phyloP scores from a whole-genome alignment of 345 rosid species.

The Mercurialis annua region DNA sequence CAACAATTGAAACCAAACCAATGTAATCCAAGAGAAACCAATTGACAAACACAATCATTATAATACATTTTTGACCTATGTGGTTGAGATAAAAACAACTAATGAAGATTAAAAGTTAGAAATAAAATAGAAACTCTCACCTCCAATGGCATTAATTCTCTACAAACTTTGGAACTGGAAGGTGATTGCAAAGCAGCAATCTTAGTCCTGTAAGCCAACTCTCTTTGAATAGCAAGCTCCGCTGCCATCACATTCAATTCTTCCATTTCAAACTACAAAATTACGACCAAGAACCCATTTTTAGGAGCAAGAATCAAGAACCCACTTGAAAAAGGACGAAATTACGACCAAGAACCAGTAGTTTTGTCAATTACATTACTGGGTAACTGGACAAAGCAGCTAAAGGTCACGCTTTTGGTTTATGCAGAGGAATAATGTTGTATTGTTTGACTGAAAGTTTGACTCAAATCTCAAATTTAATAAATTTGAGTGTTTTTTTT shows the following conservation, averaged over 20 bases:
- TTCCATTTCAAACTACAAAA: too few relatives aligned
- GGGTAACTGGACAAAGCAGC: too few relatives aligned
- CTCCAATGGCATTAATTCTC: conserved; percentile 14
- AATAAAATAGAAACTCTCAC: neutral
- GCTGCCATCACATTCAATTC: neutral
- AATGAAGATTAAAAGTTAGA: neutral
- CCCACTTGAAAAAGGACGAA: too few relatives aligned
- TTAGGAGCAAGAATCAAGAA: too few relatives aligned
- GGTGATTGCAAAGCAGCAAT: conserved; percentile 7
- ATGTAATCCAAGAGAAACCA: neutral
- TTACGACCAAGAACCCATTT: too few relatives aligned
- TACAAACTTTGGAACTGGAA: conserved; percentile 1
- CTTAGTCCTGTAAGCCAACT: conserved; percentile 23
- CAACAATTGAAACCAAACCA: neutral
- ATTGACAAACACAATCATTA: neutral
- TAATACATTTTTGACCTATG: neutral
- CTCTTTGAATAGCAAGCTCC: conserved; percentile 29
- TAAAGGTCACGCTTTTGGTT: too few relatives aligned
- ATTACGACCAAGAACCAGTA: too few relatives aligned
- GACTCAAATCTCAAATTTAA: too few relatives aligned
- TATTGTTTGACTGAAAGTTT: too few relatives aligned
- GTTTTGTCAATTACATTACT: too few relatives aligned
- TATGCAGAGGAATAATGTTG: too few relatives aligned
- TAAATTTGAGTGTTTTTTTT: too few relatives aligned
- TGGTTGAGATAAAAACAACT: neutral